These are phyloP conservation scores for Hylodesmum podocarpum DNA, from an alignment of 306 rosid genomes.

Conservation along the genomic window DNA sequence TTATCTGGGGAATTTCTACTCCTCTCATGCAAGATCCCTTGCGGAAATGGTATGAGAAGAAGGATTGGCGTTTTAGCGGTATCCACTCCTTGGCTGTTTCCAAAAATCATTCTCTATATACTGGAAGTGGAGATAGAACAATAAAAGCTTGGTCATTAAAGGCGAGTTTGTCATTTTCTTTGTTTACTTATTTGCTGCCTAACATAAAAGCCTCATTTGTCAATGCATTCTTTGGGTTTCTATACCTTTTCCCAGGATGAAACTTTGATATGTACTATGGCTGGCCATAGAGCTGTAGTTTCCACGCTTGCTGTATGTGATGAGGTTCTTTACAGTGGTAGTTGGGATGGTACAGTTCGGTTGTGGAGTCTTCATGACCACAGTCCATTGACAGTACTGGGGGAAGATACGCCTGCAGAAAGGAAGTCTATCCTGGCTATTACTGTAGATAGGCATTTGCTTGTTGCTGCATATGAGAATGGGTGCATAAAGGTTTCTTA, in stretches of 20 bases:
- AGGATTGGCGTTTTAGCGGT: constrained; percentile 97
- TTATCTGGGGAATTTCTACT: constrained; percentile 58
- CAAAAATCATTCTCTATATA: constrained; percentile 54
- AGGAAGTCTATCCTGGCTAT: constrained; percentile 63
- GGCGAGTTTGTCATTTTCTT: constrained; percentile 45
- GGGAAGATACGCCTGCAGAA: constrained; percentile 59
- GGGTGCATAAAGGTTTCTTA: constrained; percentile 72
- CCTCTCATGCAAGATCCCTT: constrained; percentile 68
- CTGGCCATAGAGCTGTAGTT: constrained; percentile 84
- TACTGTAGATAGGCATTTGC: constrained; percentile 51
- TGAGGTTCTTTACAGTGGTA: constrained; percentile 88
- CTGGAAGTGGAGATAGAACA: constrained; percentile 89
- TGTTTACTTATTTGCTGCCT: constrained; percentile 1
- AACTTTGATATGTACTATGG: constrained; percentile 65
- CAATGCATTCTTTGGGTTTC: constrained; percentile 28
- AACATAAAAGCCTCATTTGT: constrained; percentile 12
- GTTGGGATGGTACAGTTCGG: constrained; percentile 96
- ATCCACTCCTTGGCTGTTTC: constrained; percentile 75
- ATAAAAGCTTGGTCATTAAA: constrained; percentile 80
- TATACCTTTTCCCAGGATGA: constrained; percentile 61
- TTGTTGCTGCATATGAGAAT: constrained; percentile 80
- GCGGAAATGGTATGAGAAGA: constrained; percentile 72
- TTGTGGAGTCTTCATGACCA: constrained; percentile 90
- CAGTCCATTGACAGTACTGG: constrained; percentile 73
- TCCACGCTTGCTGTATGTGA: constrained; percentile 70